These are phyloP conservation scores for Starmera pachycereana DNA, from an alignment of 805 yeast species.

Conservation along the genomic window DNA sequence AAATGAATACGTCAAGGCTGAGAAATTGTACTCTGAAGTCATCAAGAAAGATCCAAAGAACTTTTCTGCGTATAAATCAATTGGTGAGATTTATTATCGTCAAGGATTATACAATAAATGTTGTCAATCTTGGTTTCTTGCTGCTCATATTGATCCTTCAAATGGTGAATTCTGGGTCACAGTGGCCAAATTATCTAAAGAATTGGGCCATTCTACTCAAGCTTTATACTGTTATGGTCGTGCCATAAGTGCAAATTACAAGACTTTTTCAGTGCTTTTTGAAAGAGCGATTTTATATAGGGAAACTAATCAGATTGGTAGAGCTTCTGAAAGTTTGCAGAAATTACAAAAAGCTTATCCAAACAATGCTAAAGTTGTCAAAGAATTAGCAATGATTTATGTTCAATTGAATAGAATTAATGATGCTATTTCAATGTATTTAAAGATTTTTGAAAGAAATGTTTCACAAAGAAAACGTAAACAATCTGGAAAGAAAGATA, in stretches of 20 bases:
- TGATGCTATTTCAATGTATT: constrained; percentile 68
- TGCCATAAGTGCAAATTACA: constrained; percentile 39
- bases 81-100: constrained; percentile 72
- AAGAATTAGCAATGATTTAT: constrained; percentile 47
- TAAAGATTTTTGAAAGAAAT: constrained; percentile 52
- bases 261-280: constrained; percentile 44
- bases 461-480: constrained; percentile 27
- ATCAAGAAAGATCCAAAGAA: constrained; percentile 69
- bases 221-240: constrained; percentile 71
- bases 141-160: constrained; percentile 67
- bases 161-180: constrained; percentile 73
- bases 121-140: constrained; percentile 72
- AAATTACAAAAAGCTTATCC: constrained; percentile 49
- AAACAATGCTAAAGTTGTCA: constrained; percentile 43
- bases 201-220: constrained; percentile 60
- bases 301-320: constrained; percentile 52
- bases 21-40: constrained; percentile 52
- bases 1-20: constrained; percentile 49
- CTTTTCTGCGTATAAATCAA: constrained; percentile 75
- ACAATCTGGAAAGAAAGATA: constrained; percentile 20
- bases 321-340: constrained; percentile 68
- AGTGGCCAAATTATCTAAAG: constrained; percentile 59
- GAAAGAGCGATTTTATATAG: constrained; percentile 60
- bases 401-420: constrained; percentile 44
- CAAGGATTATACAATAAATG: constrained; percentile 63